Conservation (phyloP, 2,329 filamentous ascomycete genomes). For the Botrytis cinerea region DNA sequence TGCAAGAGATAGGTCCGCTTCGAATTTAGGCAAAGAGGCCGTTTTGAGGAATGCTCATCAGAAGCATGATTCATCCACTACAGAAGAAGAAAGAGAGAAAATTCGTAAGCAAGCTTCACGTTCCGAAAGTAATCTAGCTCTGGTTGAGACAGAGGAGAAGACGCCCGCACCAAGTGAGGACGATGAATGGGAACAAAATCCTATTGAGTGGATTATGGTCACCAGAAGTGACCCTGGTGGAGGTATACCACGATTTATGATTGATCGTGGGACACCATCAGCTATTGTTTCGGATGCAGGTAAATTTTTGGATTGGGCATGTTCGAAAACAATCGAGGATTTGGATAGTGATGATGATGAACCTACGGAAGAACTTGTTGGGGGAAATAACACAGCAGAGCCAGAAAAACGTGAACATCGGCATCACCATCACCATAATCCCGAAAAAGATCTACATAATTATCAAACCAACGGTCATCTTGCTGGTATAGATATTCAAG, state of each 20-base stretch:
- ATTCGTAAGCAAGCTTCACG: constrained; percentile 24
- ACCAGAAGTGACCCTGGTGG: constrained; percentile 73
- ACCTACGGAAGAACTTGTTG: constrained; percentile 26
- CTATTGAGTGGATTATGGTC: constrained; percentile 76
- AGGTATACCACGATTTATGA: constrained; percentile 70
- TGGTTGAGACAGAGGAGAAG: constrained; percentile 42
- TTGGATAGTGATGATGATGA: constrained; percentile 35
- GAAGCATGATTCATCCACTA: constrained; percentile 27
- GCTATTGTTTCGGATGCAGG: constrained; percentile 65
- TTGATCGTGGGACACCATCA: constrained; percentile 67
- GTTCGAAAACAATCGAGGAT: constrained; percentile 43
- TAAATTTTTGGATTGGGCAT: constrained; percentile 72
- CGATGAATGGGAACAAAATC: constrained; percentile 57
- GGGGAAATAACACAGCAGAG: constrained; percentile 29
- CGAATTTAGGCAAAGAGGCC: constrained; percentile 46
- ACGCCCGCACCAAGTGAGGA: constrained; percentile 41
- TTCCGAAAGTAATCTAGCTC: constrained; percentile 31
- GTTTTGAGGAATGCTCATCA: constrained; percentile 47
- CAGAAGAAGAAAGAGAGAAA: constrained; percentile 20
- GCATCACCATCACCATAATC: constrained; percentile 29
- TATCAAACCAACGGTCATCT: constrained; percentile 39
- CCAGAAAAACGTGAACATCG: constrained; percentile 32
- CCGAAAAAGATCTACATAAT: constrained; percentile 41
- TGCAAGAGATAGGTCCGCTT: constrained; percentile 39
- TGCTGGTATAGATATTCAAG: constrained; percentile 34